Base-by-base conservation (phyloP, 768 basidiomycete genomes). In the Crucibulum laeve region DNA sequence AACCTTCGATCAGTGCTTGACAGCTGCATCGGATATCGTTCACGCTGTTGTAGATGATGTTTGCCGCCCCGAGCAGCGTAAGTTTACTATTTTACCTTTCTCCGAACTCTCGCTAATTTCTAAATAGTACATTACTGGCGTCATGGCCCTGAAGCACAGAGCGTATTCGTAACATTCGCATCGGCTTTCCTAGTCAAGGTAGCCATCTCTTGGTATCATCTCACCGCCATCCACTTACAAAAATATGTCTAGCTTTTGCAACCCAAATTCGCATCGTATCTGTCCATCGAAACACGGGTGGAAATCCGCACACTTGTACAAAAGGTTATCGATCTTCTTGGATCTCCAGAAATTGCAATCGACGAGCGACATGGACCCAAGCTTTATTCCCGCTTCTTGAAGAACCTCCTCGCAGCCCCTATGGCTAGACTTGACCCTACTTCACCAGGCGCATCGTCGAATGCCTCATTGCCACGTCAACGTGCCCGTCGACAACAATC, bases 141-240 rank as follows among this genome's bases (percentile, higher is more conserved):
- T 3, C 84, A 87, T 55, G 88, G 86, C 0, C 87, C 88, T 2
- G 87, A 89, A 56, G 81, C 84, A 0, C 83, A 90, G 50, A 82
- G 80, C 47, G 81, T 91, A 7, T 88, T 91, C 52, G 73, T 82
- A 19, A 87, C 83, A 0, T 91, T 90, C 49, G 88, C 89, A 7
- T 80, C 82, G 6, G 82, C 88, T 2, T 91, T 91, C 69, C 69
- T 92, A 13, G 74, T 92, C 50, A 91, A 91, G 71, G 85, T 82
- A 38, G 63, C 32, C 25, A 22, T 19, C 4, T 22, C 42, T 40
- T 23, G 15, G 13, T 30, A n/a, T 4, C 18, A 32, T n/a, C n/a
- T 36, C 4, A 14, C 6, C 13, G 19, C 18, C 14, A 33, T 21
- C 30, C 21, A 30, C 49, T 37, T 18, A 47, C 25, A 39, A 37